Evolutionary conservation across 2,329 filamentous ascomycete genomes (phyloP).

Genomic region (Diaporthe ampelina): DNA sequence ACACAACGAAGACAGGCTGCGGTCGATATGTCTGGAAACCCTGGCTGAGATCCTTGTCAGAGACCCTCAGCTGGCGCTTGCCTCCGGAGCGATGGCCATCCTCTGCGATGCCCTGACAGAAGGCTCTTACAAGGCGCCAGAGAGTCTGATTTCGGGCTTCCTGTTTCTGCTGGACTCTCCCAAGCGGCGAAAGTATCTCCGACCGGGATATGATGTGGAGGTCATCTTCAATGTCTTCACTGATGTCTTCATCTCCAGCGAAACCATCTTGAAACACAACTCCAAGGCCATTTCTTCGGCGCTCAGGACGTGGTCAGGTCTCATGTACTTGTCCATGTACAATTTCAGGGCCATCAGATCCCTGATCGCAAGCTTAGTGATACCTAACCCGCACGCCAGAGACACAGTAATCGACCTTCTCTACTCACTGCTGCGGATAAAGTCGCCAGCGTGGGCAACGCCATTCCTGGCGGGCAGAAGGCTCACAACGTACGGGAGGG

Average conservation of each 20-base stretch:
- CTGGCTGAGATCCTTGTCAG: slow-evolving; percentile 91
- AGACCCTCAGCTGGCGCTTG: slow-evolving; percentile 84
- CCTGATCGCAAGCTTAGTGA: slow-evolving; percentile 74
- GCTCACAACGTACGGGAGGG: slow-evolving; percentile 95
- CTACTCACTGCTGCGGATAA: slow-evolving; percentile 86
- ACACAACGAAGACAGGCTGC: slow-evolving; percentile 85
- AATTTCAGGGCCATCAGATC: slow-evolving; percentile 88
- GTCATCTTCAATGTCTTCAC: slow-evolving; percentile 93
- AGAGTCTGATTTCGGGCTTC: slow-evolving; percentile 89
- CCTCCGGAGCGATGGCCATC: slow-evolving; percentile 86
- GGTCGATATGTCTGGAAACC: slow-evolving; percentile 93
- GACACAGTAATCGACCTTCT: slow-evolving; percentile 91
- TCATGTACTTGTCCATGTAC: slow-evolving; percentile 90
- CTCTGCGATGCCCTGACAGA: slow-evolving; percentile 94
- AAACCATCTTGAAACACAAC: slow-evolving; percentile 81
- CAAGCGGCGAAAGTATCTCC: slow-evolving; percentile 83
- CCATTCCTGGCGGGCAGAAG: slow-evolving; percentile 94
- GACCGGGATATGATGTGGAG: slow-evolving; percentile 90
- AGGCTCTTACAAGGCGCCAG: slow-evolving; percentile 91
- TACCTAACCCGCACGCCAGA: slow-evolving; percentile 68
- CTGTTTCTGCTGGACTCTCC: slow-evolving; percentile 91
- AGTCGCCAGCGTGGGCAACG: slow-evolving; percentile 93
- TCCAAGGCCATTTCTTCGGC: slow-evolving; percentile 93
- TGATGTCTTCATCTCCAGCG: slow-evolving; percentile 77
- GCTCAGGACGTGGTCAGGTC: slow-evolving; percentile 92